Evolutionary conservation across 371 early-diverging fungal genomes (phyloP), one percentile per base, ranked within the genome.

Genomic region (Mucor mucedo): DNA sequence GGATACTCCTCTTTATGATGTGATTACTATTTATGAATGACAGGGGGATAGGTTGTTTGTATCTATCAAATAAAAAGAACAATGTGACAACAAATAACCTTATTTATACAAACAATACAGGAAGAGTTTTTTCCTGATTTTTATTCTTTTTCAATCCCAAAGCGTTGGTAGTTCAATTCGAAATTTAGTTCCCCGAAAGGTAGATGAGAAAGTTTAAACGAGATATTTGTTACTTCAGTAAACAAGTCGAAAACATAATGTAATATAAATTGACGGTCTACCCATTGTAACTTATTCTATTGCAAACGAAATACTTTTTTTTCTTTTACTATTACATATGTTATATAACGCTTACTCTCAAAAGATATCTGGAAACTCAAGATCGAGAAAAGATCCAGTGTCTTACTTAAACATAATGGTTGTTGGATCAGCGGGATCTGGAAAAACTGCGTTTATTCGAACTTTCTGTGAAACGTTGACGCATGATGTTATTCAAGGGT

Each of bases 361-460:
- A 50, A 71, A 71, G 42, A 30, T 75, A 11, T 47, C 65, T n/a
- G 62, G 41, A 45, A 59, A 9, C 21, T 47, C 47, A n/a, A 58
- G 62, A 32, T 72, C 74, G 33, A 75, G 72, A 45, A 81, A 71
- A 55, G 71, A 82, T 6, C 33, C 63, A 0, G 40, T 81, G 48
- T 76, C 82, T 14, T 79, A 86, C 63, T 59, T 88, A n/a, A 88
- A 88, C 55, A 55, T 88, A 32, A 87, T 89, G 84, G 80, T 89
- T 13, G 87, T 87, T 6, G 94, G 94, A 52, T 77, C 85, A 61
- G 60, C 76, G 32, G 85, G 87, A 16, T 82, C 87, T 5, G 95
- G 95, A 58, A 94, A 94, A 76, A 87, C 92, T 14, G 79, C 91
- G 28, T 93, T 94, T 70, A 76, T 96, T 35, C 81, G 90, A 33